Base-by-base conservation (phyloP, 176 grass and related monocot species). In the Bolboschoenus planiculmis region DNA sequence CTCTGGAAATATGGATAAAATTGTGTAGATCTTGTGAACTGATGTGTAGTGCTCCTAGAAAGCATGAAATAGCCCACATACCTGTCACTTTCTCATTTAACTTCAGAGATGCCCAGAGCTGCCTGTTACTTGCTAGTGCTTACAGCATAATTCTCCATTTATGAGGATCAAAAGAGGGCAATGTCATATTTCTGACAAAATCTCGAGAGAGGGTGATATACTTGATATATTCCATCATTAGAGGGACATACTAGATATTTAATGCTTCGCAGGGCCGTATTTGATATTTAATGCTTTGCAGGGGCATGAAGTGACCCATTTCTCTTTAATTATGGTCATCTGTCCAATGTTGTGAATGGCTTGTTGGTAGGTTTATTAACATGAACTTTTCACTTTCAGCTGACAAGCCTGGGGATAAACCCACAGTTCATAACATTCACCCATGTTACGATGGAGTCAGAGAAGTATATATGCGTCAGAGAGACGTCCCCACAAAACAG, bases 401-500 rank as follows among this genome's bases (percentile, higher is more conserved):
- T 97, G n/a, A 82, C 90, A 40, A 97, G 92, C 86, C 85, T 97
- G 46, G 94, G 94, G 77, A 94, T 97, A 64, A 91, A 83, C 86
- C 87, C 88, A 59, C 92, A 97, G 86, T 97, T 97, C 90, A 88
- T 97, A 59, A 97, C 94, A 68, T 97, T 97, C 76, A 94, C 92
- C 78, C 94, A 97, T 14, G 94, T 97, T 74, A 97, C 94, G 14
- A 97, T 97, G 94, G 94, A 97, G 83, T 94, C 92, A 18, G 94
- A 97, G 35, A 97, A 92, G 81, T 97, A 97, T 83, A 89, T 97
- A 82, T 97, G 94, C 58, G 92, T 97, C 51, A 88, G 94, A 83
- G 94, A 97, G 87, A 97, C 94, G 13, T 92, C 94, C 0, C 94
- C 94, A 27, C 94, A 97, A 85, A 97, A 97, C 78, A 97, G 94